These are phyloP conservation scores for Tricholomella constricta DNA, from an alignment of 768 basidiomycete species.

Conservation along the genomic window DNA sequence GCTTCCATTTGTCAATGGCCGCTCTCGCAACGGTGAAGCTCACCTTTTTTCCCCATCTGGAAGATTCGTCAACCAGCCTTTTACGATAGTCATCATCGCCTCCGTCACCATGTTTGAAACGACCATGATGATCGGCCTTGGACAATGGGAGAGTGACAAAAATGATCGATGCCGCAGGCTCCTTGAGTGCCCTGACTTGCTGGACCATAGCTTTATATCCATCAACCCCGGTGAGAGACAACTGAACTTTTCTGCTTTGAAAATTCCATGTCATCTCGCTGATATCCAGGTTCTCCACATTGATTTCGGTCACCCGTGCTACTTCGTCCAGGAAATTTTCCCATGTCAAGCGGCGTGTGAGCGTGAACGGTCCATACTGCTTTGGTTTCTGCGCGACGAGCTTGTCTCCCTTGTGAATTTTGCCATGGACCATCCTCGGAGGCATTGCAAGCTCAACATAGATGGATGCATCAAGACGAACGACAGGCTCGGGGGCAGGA, in stretches of 20 bases:
- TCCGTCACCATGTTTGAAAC: too few species aligned
- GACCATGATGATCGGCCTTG: too few species aligned
- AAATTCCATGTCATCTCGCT: conserved; percentile 4
- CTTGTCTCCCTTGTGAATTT: conserved; percentile 1
- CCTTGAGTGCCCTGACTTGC: not conserved
- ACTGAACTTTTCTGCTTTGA: not conserved
- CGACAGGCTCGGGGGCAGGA: too few species aligned
- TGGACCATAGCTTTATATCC: conserved; percentile 4
- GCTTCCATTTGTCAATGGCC: not conserved
- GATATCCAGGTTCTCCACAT: not conserved
- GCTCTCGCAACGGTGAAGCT: not conserved
- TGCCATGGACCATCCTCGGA: not conserved
- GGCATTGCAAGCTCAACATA: conserved; percentile 1
- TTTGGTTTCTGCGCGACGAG: conserved; percentile 1
- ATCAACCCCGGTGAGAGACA: not conserved
- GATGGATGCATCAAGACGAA: not conserved
- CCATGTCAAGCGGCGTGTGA: not conserved
- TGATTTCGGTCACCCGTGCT: not conserved
- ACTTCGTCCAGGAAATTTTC: not conserved
- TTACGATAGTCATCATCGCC: too few species aligned
- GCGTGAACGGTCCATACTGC: conserved; percentile 5
- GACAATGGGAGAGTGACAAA: not conserved
- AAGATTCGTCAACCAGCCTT: too few species aligned
- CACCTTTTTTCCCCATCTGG: conserved; percentile 9
- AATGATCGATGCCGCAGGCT: too few species aligned